phyloP scores from a whole-genome alignment of 306 rosid genomes.

The Citrullus amarus region DNA sequence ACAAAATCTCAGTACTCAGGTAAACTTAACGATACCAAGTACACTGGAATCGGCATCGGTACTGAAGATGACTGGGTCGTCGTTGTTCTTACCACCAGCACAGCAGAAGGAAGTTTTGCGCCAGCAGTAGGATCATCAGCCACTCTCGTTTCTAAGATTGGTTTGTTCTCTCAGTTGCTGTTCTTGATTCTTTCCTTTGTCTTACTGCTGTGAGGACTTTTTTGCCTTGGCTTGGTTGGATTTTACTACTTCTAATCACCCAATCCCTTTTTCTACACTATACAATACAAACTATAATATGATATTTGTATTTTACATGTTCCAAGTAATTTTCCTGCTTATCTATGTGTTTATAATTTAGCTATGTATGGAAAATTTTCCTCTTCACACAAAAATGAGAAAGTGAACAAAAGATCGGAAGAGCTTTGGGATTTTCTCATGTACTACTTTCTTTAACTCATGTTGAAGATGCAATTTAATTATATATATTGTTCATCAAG shows the following conservation, averaged over 20 bases:
- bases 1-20: constrained; percentile 62
- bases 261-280: background rate
- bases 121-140: constrained; percentile 20
- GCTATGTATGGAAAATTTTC: background rate
- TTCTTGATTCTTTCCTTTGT: constrained; percentile 30
- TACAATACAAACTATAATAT: background rate
- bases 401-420: background rate
- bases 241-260: background rate
- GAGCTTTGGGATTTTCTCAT: background rate
- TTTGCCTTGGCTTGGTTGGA: background rate
- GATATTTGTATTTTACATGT: background rate
- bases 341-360: background rate
- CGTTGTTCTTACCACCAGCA: constrained; percentile 56
- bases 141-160: constrained; percentile 26
- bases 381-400: background rate
- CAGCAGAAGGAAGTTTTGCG: constrained; percentile 60
- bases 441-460: background rate
- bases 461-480: background rate
- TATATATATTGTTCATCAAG: background rate
- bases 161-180: constrained; percentile 27
- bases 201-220: constrained; percentile 19
- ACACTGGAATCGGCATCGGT: constrained; percentile 62
- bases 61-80: constrained; percentile 72
- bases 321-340: background rate
- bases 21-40: constrained; percentile 59